Base-by-base conservation (phyloP, 108 stramenopile genomes). In the Epithemia pelagica region DNA sequence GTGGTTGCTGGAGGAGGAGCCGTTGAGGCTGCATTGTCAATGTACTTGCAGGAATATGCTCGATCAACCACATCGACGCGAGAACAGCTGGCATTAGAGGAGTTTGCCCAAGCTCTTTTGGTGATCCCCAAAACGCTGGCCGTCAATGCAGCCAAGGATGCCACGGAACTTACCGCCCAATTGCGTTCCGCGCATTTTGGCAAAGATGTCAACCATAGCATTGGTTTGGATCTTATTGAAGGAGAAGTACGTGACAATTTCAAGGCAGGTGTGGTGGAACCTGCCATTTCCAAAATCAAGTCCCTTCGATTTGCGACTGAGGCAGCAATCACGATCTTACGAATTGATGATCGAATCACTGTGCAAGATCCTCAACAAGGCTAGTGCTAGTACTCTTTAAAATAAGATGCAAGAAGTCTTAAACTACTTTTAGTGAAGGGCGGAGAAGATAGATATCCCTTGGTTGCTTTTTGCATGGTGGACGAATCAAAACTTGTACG, bases 231-330 rank as follows among this genome's bases (percentile, higher is more conserved):
- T 76, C 70, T 97, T 33, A 67, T 95, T 2, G 82, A 88, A 21
- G 96, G 96, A 18, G 74, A 72, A 32, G 86, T 94, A 52, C 80
- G 96, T 28, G 88, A 99, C 74, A 98, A 96, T 71, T 79, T 99
- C 52, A 80, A 70, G 0, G 95, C 95, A 2, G 99, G 99, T 30
- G 97, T 99, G 26, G 96, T 99, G 28, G 99, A 99, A 82, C 99
- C 99, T 0, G 98, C 99, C 69, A 99, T 99, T 61, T 95, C 92
- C 62, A 99, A 99, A 82, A 98, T 99, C 83, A 99, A 99, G 77
- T 83, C 81, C 72, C 78, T 99, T 46, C 75, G 99, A 30, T 99
- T 99, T 82, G 99, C 99, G 23, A 97, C 96, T 0, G 99, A 99
- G 74, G 98, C 99, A 25, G 98, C 98, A 30, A 96, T 99, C 76